A percentile compares a stretch with the other conserved stretches of the same genome.
These are phyloP conservation scores for Podaxis sp. DNA, from an alignment of 768 basidiomycete genomes.

Conservation along the genomic window DNA sequence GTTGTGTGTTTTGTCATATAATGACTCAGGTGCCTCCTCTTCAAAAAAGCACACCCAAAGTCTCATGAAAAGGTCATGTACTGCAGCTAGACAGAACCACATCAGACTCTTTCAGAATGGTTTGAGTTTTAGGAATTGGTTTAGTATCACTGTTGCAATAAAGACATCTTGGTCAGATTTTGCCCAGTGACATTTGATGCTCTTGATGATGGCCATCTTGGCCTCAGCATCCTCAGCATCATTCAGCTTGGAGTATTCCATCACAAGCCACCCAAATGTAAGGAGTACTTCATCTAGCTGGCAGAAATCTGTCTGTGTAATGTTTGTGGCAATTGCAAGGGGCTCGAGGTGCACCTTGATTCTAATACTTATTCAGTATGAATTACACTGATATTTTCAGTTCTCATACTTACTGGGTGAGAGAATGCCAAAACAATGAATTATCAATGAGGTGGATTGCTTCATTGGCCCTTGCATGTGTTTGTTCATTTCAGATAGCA, in stretches of 20 bases:
- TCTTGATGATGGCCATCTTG: constrained; percentile 10
- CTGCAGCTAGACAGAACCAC: background rate
- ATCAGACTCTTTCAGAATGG: background rate
- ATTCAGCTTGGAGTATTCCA: background rate
- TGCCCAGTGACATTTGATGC: constrained; percentile 18
- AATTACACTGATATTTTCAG: no score
- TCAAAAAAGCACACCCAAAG: background rate
- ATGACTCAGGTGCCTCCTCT: background rate
- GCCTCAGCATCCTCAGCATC: constrained; percentile 6
- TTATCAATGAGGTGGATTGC: no score
- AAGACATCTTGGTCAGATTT: constrained; percentile 20
- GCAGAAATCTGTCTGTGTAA: constrained; percentile 7
- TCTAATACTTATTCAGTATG: no score
- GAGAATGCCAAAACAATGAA: no score
- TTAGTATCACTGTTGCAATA: constrained; percentile 18
- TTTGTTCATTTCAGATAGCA: no score
- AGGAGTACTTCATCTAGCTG: constrained; percentile 6
- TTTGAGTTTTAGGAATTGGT: constrained; percentile 8
- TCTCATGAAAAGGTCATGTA: background rate
- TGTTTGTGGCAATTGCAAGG: constrained; percentile 9
- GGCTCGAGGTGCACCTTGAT: background rate
- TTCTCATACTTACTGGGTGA: no score
- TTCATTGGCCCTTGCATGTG: no score
- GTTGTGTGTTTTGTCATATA: no score
- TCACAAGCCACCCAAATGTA: constrained; percentile 12